Conservation (phyloP, 371 early-diverging fungal genomes). For the Syncephalastrum sp. region DNA sequence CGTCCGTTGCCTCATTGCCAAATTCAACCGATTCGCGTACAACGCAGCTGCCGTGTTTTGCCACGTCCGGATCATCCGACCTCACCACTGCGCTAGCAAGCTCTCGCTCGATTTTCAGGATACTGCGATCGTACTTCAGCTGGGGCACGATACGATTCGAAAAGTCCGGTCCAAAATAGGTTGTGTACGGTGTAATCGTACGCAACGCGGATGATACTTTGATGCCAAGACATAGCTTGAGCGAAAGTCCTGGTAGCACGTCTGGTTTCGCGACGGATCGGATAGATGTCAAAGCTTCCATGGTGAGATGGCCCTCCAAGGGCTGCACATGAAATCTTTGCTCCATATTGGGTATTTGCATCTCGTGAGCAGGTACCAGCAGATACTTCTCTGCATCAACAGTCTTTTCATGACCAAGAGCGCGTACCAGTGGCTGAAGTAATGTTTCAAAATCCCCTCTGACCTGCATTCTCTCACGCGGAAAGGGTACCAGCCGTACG, state of each 20-base stretch:
- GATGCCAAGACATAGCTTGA: slow-evolving; percentile 70
- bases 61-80: slow-evolving; percentile 56
- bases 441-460: slow-evolving; percentile 55
- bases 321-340: slow-evolving; percentile 53
- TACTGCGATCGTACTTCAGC: slow-evolving; percentile 42
- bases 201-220: slow-evolving; percentile 74
- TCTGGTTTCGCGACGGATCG: slow-evolving; percentile 62
- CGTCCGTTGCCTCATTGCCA: no score
- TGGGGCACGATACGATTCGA: slow-evolving; percentile 49
- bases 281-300: slow-evolving; percentile 64
- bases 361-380: slow-evolving; percentile 64
- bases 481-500: slow-evolving; percentile 55
- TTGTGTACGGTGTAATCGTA: slow-evolving; percentile 71
- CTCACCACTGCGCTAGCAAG: slow-evolving; percentile 54
- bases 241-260: slow-evolving; percentile 35
- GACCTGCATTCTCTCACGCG: slow-evolving; percentile 40
- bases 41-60: slow-evolving; percentile 70
- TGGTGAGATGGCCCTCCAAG: slow-evolving; percentile 28
- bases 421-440: slow-evolving; percentile 29
- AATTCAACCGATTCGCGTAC: slow-evolving; percentile 53
- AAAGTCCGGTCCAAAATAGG: slow-evolving; percentile 66
- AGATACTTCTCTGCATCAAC: slow-evolving; percentile 20
- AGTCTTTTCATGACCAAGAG: slow-evolving; percentile 25
- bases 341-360: slow-evolving; percentile 65
- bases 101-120: slow-evolving; percentile 53